Base-by-base conservation (phyloP, 805 yeast species). In the Sugiyamaella boreocaroliniensis region DNA sequence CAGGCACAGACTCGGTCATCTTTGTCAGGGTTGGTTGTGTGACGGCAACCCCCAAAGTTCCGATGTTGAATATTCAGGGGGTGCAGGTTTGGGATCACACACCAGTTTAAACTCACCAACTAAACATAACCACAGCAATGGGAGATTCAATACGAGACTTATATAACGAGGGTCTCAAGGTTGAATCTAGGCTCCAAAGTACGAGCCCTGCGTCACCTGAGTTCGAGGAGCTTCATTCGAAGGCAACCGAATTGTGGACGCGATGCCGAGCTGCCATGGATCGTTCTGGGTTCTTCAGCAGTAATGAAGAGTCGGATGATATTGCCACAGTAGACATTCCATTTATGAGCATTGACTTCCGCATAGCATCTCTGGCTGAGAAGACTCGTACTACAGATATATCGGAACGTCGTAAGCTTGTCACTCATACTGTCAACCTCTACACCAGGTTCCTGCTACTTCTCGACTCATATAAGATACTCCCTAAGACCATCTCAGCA, bases 251-350 rank as follows among this genome's bases (percentile, higher is more conserved):
- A 22, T 69, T 72, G 48, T 71, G 82, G 59, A 59, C 71, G n/a
- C 60, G 70, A n/a, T 64, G 85, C 34, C 73, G 77, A 55, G 55
- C 59, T 1, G 64, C 71, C 11, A 72, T 83, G 0, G 69, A 73
- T 11, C 68, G 70, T n/a, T 67, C 82, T 15, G 73, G 81, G 2
- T 65, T 89, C 20, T 89, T 86, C 69, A 85, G 92, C 60, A 68
- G 70, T 11, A 88, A 88, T 65, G 97, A 89, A 64, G 62, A 75
- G 0, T 53, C 86, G 1, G 86, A 81, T 0, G 97, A 89, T 60
- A 61, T 89, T 10, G 72, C 77, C 41, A 84, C 95, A 0, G 64
- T 70, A 4, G 81, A 86, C 44, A 64, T 89, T 16, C 80, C 79
- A 52, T 86, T 78, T 58, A 64, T 87, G 16, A 70, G 78, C 4